phyloP scores from a whole-genome alignment of 2,329 filamentous ascomycete genomes.

The Aspergillus sp. region DNA sequence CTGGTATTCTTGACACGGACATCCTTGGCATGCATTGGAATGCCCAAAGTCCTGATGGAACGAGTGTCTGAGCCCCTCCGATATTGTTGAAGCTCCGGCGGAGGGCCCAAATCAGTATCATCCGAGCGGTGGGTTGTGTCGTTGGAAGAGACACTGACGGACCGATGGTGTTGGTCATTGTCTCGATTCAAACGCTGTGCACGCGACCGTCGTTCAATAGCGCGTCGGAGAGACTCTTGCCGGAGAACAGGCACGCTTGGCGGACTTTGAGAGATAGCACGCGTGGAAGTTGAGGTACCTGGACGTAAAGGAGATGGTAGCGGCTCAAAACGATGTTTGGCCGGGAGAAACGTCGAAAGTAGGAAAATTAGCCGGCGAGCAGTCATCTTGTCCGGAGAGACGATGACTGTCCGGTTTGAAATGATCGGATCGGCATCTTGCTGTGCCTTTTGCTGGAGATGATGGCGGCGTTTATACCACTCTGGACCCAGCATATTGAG shows the following conservation, averaged over 20 bases:
- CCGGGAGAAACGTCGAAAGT: conserved; percentile 51
- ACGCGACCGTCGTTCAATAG: conserved; percentile 46
- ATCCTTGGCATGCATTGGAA: conserved; percentile 43
- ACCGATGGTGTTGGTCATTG: conserved; percentile 27
- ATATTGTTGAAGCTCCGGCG: conserved; percentile 18
- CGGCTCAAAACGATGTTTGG: conserved; percentile 36
- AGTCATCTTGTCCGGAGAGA: conserved; percentile 54
- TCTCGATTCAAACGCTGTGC: conserved; percentile 39
- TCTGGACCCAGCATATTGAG: conserved; percentile 49
- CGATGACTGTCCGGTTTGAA: conserved; percentile 49
- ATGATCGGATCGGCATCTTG: conserved; percentile 44
- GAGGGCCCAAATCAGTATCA: conserved; percentile 22
- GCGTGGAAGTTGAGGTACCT: conserved; percentile 39
- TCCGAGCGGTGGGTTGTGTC: conserved; percentile 34
- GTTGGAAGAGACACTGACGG: conserved; percentile 40
- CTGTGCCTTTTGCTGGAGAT: conserved; percentile 45
- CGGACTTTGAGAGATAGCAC: conserved; percentile 48
- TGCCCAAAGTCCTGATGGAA: conserved; percentile 35
- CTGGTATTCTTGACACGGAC: conserved; percentile 40
- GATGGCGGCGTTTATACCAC: conserved; percentile 48
- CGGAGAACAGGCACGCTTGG: conserved; percentile 45
- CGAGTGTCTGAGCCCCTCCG: conserved; percentile 39
- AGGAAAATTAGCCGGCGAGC: conserved; percentile 53
- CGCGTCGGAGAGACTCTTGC: conserved; percentile 48
- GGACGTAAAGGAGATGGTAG: conserved; percentile 34